phyloP scores from a whole-genome alignment of 495 filamentous ascomycete genomes.

The Penicillium crystallinum region DNA sequence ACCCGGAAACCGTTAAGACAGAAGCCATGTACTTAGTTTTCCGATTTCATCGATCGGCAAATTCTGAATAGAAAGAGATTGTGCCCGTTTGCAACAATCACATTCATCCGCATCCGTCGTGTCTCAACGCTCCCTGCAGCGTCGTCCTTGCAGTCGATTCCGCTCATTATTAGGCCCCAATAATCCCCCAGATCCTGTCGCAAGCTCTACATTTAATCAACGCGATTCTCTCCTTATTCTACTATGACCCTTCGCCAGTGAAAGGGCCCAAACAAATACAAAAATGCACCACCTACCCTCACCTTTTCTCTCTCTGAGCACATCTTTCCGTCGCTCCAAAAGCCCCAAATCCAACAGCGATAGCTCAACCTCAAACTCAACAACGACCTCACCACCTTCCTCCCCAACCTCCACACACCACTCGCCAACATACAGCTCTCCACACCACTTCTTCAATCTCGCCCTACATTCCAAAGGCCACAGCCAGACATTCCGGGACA shows the following conservation, averaged over 20 bases:
- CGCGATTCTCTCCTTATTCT: background rate
- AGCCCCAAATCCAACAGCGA: conserved; percentile 10
- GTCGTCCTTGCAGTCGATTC: conserved; percentile 20
- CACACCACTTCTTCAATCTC: conserved; percentile 27
- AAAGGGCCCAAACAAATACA: background rate
- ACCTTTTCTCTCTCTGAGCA: conserved; percentile 15
- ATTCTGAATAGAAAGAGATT: background rate
- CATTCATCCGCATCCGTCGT: conserved; percentile 22
- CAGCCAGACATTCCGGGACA: conserved; percentile 8
- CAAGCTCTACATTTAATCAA: background rate
- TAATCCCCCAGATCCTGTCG: background rate
- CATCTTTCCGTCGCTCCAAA: background rate
- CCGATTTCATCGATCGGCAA: background rate
- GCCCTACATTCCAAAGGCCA: conserved; percentile 19
- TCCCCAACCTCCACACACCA: conserved; percentile 15
- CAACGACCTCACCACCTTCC: conserved; percentile 20
- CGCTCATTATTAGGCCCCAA: conserved; percentile 1
- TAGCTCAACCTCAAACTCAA: conserved; percentile 16
- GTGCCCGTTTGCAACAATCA: conserved; percentile 13
- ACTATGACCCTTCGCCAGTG: too few species aligned
- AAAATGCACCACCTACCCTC: conserved; percentile 17
- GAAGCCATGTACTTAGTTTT: too few species aligned
- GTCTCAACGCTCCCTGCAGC: conserved; percentile 25
- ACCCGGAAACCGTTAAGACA: background rate
- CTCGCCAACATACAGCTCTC: conserved; percentile 11